phyloP scores from a whole-genome alignment of 331 rosid genomes.

The Prunus yedoensis region DNA sequence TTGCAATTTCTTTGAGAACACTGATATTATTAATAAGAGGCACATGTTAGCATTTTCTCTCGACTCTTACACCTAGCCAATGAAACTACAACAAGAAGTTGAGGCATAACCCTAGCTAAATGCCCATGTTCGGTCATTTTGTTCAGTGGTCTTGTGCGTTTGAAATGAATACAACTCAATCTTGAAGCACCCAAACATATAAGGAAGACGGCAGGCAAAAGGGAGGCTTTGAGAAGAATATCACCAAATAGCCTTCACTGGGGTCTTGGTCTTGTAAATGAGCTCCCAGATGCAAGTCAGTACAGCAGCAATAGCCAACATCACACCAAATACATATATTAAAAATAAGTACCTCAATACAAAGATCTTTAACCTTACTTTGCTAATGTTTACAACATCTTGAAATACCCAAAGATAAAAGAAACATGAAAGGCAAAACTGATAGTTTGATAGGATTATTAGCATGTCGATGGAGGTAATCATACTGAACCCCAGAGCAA shows the following conservation, averaged over 20 bases:
- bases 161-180: neutral
- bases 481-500: neutral
- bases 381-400: neutral
- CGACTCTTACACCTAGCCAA: no score
- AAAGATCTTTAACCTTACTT: neutral
- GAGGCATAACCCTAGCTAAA: no score
- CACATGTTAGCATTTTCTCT: no score
- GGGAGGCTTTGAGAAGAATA: neutral
- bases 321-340: neutral
- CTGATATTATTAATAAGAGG: no score
- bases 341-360: neutral
- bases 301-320: neutral
- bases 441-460: neutral
- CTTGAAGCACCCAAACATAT: neutral
- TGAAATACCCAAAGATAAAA: neutral
- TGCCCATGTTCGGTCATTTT: neutral
- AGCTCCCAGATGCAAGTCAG: neutral
- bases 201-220: neutral
- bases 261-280: neutral
- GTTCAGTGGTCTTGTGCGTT: neutral
- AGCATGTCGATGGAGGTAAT: neutral
- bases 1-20: no score
- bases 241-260: no score
- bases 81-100: no score
- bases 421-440: slow-evolving; percentile 1